Evolutionary conservation across 306 rosid genomes (phyloP), one percentile per base, ranked within the genome.

Genomic region (Pueraria montana): DNA sequence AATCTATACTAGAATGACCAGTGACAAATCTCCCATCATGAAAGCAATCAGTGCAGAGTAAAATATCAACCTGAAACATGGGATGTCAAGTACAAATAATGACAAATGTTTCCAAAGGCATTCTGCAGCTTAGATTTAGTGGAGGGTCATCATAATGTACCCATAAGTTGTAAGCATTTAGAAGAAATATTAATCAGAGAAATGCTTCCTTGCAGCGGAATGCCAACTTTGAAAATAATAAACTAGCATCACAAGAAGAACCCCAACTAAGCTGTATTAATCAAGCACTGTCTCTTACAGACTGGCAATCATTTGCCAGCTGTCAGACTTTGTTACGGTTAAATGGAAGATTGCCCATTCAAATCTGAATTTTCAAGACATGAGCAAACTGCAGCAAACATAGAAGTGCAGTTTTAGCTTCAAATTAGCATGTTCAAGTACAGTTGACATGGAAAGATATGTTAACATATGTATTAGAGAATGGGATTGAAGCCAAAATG

Each of bases 1-100:
- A 62, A 62, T 62, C 68, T 62, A 62, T 26, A 27, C 68, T 27
- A 62, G 68, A 62, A 62, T 62, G 68, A 26, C 68, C 68, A 14
- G 68, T 2, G 9, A 62, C 68, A 26, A 62, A 62, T 27, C 68
- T 62, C 40, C 68, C 68, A 13, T 62, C 68, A 2, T 62, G 68
- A 62, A 62, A 62, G 40, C 68, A 62, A 27, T 62, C 68, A 62
- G 68, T 5, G 40, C 68, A 62, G 68, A 62, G 68, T 62, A 62
- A 62, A 62, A 23, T 14, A 13, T 62, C 68, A 62, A 27, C 68
- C 68, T 62, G 68, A 7, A 62, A 62, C 20, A 62, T 26, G 68
- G 36, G 42, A 27, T 32, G 42, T 1, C 20, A 61, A 62, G 42
- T 30, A 62, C 20, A 63, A 63, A 13, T 63, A 63, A 63, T 26